phyloP scores from a whole-genome alignment of 179 eudicot species.

The Nepenthes alata region DNA sequence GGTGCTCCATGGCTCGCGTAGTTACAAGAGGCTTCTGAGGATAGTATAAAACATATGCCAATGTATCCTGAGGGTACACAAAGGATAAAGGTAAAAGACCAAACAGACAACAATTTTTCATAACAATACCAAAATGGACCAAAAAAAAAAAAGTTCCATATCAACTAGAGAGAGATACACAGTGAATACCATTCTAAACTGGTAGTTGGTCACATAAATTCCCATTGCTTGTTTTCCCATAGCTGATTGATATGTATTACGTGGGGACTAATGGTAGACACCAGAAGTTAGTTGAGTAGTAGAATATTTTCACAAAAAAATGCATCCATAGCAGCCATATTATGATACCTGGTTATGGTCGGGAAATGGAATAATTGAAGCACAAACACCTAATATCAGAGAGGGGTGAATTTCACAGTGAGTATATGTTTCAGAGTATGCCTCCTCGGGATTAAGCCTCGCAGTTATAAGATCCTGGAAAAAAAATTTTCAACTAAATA shows the following conservation, averaged over 20 bases:
- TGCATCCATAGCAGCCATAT: slow-evolving; percentile 1
- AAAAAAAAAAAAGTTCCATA: not conserved
- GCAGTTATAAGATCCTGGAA: slow-evolving; percentile 78
- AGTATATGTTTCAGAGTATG: slow-evolving; percentile 83
- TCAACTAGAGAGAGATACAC: not conserved
- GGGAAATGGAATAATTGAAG: slow-evolving; percentile 90
- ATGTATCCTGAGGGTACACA: slow-evolving; percentile 47
- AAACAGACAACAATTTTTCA: not conserved
- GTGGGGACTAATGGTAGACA: slow-evolving; percentile 55
- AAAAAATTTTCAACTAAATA: not conserved
- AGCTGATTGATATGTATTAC: slow-evolving; percentile 96
- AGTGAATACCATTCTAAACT: slow-evolving; percentile 66
- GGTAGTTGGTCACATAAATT: slow-evolving; percentile 90
- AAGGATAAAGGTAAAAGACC: not conserved
- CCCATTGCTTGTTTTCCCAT: slow-evolving; percentile 99
- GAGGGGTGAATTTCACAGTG: slow-evolving; percentile 97
- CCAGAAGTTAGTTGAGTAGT: slow-evolving; percentile 12
- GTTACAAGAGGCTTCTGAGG: slow-evolving; percentile 96
- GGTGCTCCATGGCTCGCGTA: slow-evolving; percentile 91
- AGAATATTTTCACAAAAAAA: not conserved
- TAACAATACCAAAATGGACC: not conserved
- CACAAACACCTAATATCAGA: slow-evolving; percentile 84
- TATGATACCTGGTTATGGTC: slow-evolving; percentile 76
- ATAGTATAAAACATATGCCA: slow-evolving; percentile 86
- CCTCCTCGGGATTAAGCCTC: slow-evolving; percentile 58